Base-by-base conservation (phyloP, 2,329 filamentous ascomycete species). In the Coniochaeta hoffmannii region DNA sequence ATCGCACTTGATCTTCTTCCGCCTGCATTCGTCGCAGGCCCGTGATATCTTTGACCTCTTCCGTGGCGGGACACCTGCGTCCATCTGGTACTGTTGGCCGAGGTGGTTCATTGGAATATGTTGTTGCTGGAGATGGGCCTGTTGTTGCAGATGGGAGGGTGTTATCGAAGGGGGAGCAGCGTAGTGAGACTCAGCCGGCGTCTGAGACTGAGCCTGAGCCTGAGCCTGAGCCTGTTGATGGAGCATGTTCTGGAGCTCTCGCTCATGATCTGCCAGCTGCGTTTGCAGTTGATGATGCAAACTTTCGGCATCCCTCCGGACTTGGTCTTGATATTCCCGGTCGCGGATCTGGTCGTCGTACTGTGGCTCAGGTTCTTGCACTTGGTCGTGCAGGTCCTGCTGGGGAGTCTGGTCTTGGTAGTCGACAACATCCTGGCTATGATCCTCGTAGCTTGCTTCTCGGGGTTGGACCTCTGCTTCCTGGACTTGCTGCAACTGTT, bases 1-100 rank as follows among this genome's bases (percentile, higher is more conserved):
- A 71, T 96, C 90, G 65, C 91, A 96, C 65, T 90, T 89, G 57
- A 95, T 90, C 75, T 93, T 95, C 71, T 95, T 95, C 55, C 90
- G 82, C 44, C 91, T 81, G 67, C 90, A 96, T 67, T 95, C 90
- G 66, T 96, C 90, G 64, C 90, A 96, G 1, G 90, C 91, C 35
- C 90, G 81, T 11, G 90, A 95, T 6, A 94, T 90, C 69, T 96
- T 96, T 6, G 87, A 89, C 57, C 90, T 79, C 68, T 94, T 94
- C 59, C 87, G 77, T 0, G 87, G 86, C 14, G 85, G 81, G 11
- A 84, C 83, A 57, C 77, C 83, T 56, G 77, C 78, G 59, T 87
- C 85, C 55, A 74, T 67, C 22, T 71, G 69, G 44, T 74, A 74
- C 59, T 74, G 71, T 63, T 80, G 78, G 60, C 71, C 74, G 60